These are phyloP conservation scores for Aegilops tauschii DNA, from an alignment of 176 grass and related monocot species.

Conservation along the genomic window DNA sequence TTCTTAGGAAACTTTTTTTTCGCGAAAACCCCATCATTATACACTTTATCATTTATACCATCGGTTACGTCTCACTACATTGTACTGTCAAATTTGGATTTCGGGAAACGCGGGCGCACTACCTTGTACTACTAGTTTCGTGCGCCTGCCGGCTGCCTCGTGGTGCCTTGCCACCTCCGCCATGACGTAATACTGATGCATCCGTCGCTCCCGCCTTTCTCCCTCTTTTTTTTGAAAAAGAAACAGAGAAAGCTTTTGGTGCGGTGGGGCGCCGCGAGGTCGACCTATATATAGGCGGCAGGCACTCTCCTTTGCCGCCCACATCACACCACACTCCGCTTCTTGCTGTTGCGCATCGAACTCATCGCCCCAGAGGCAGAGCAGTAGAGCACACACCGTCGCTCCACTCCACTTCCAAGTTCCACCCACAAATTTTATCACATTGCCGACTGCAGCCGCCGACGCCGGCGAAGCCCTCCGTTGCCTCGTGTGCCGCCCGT, in stretches of 20 bases:
- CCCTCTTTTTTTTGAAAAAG: neutral
- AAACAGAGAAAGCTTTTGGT: no score
- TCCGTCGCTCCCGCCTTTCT: neutral
- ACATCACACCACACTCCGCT: neutral
- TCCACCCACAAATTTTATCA: neutral
- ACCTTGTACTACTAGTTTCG: no score
- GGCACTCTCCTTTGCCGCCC: neutral
- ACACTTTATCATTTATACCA: no score
- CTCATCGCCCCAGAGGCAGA: neutral
- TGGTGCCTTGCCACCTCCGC: neutral
- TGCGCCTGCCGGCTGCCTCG: neutral
- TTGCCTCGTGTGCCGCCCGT: no score
- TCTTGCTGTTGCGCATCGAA: neutral
- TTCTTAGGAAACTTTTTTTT: no score
- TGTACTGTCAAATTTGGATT: no score
- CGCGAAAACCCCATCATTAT: no score
- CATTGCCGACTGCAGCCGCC: no score
- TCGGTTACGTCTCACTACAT: no score
- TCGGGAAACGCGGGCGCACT: no score
- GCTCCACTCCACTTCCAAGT: neutral
- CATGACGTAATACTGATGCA: neutral
- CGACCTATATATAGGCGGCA: neutral
- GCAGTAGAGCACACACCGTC: neutral
- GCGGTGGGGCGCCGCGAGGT: neutral
- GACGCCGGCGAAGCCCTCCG: no score